Evolutionary conservation across 257 asterid species (phyloP).

Genomic region (Ophiorrhiza pumila): DNA sequence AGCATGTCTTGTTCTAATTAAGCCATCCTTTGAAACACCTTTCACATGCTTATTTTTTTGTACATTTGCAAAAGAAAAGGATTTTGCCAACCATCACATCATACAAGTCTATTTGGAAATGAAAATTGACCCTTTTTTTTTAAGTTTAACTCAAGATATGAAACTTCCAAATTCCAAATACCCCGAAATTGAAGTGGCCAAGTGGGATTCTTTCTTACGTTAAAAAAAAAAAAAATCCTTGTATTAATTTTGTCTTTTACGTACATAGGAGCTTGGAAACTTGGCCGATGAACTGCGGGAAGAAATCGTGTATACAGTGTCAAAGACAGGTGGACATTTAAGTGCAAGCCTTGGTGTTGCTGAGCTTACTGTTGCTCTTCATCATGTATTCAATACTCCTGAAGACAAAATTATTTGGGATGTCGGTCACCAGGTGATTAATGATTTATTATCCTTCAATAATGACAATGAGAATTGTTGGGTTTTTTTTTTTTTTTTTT

Average conservation of each 20-base stretch:
- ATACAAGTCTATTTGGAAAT: neutral
- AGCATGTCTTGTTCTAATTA: neutral
- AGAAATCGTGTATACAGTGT: constrained; percentile 55
- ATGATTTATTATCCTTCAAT: neutral
- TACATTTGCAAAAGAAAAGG: neutral
- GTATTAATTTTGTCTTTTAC: neutral
- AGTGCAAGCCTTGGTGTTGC: constrained; percentile 65
- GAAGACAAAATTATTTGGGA: constrained; percentile 78
- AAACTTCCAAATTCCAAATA: too few species aligned
- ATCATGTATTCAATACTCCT: constrained; percentile 64
- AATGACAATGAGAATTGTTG: too few species aligned
- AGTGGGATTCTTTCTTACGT: neutral
- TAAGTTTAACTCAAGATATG: too few species aligned
- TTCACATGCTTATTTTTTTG: neutral
- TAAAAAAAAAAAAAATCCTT: neutral
- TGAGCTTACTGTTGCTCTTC: constrained; percentile 72
- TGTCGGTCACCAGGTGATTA: constrained; percentile 67
- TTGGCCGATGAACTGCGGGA: constrained; percentile 57
- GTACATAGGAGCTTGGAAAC: constrained; percentile 40
- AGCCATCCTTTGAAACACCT: neutral
- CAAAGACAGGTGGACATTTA: constrained; percentile 67
- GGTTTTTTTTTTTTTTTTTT: neutral
- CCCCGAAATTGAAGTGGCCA: too few species aligned
- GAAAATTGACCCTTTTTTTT: neutral
- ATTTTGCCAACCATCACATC: neutral